phyloP scores from a whole-genome alignment of 176 grass and related monocot genomes.

The Guadua angustifolia region DNA sequence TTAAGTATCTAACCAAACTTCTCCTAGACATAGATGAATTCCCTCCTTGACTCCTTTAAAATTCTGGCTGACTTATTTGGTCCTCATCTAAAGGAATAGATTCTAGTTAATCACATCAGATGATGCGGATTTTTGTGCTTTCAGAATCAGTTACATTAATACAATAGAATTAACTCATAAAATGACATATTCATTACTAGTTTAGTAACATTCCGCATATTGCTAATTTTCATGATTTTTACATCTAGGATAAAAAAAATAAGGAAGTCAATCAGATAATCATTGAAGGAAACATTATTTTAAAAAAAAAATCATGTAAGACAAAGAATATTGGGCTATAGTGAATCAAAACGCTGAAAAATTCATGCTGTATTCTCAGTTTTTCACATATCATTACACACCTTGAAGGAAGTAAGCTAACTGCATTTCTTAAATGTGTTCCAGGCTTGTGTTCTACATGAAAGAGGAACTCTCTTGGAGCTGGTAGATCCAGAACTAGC shows the following conservation, averaged over 20 bases:
- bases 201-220: not conserved
- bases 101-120: constrained; percentile 3
- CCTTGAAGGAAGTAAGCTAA: constrained; percentile 35
- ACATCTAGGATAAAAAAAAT: constrained; percentile 10
- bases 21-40: constrained; percentile 12
- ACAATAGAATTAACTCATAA: not conserved
- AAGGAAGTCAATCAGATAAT: not conserved
- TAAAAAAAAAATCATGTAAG: not conserved
- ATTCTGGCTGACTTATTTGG: not conserved
- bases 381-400: constrained; percentile 35
- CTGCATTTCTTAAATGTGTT: constrained; percentile 30
- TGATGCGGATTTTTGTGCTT: not conserved
- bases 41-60: not conserved
- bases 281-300: not conserved
- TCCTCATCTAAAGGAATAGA: constrained; percentile 5
- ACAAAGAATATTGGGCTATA: not conserved
- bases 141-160: constrained; percentile 1
- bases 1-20: not conserved
- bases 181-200: not conserved
- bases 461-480: constrained; percentile 72
- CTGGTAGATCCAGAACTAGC: constrained; percentile 81
- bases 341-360: constrained; percentile 30
- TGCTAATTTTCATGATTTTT: constrained; percentile 9
- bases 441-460: constrained; percentile 83
- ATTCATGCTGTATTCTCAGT: not conserved